Evolutionary conservation across 2,329 filamentous ascomycete species (phyloP), one percentile per base, ranked within the genome.

Genomic region (Fusarium sulawesiense): DNA sequence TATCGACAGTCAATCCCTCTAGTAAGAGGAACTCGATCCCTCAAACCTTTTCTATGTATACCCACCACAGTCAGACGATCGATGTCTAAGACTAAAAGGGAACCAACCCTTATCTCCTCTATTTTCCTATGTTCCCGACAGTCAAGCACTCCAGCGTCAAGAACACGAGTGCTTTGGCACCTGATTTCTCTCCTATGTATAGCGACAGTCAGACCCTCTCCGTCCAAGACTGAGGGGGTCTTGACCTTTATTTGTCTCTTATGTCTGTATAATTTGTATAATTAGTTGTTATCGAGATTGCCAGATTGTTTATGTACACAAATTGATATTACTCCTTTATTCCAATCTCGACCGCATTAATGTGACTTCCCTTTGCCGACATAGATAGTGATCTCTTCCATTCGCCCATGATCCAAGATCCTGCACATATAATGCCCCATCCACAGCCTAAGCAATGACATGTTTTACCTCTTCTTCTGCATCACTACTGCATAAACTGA

Each of bases 1-100:
- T 69, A 71, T 71, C 40, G 68, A 71, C 64, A 69, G 64, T 48
- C 64, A 71, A 41, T 56, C 46, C 18, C 21, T 65, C 56, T 32
- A 62, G 42, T 44, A 34, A 37, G 45, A 48, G 59, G n/a, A 32
- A 8, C 18, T 44, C 53, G 21, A 56, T 50, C 32, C 48, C 45
- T 47, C 34, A 27, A 29, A n/a, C 29, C n/a, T 68, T 69, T 60
- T 32, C 45, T 65, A 60, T 65, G 45, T 60, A 42, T 65, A 29
- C n/a, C 48, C 48, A 51, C 27, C 32, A 61, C 59, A 51, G 59
- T 61, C 56, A 41, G 29, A 40, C 56, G 16, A 16, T 44, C 4
- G 13, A 23, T 51, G 48, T 51, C 48, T 51, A 51, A 51, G 48
- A 51, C 48, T 51, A 40, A 40, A 51, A 51, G 32, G 32, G 32